phyloP scores from a whole-genome alignment of 1,139 yeast species.

The Yamadazyma spencermartinsiae region DNA sequence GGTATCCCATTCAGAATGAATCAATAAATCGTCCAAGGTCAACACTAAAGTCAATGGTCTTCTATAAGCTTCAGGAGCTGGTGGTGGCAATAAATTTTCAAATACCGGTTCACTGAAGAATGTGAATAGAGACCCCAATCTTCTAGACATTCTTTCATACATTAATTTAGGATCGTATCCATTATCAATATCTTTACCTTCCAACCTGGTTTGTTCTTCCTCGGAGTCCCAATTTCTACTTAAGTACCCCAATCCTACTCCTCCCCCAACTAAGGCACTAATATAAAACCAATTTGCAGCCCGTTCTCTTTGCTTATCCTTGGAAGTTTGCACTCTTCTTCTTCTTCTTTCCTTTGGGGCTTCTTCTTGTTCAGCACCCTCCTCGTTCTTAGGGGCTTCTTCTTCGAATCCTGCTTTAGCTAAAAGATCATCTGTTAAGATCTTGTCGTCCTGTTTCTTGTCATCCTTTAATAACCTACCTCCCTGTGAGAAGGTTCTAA shows the following conservation, averaged over 20 bases:
- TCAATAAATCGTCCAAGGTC: slow-evolving; percentile 83
- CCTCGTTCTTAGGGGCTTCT: slow-evolving; percentile 12
- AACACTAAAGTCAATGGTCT: slow-evolving; percentile 89
- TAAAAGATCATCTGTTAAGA: slow-evolving; percentile 78
- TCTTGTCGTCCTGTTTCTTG: slow-evolving; percentile 17
- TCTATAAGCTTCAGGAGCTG: slow-evolving; percentile 89
- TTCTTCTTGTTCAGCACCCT: slow-evolving; percentile 14
- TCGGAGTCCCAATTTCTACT: slow-evolving; percentile 86
- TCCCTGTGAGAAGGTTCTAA: slow-evolving; percentile 2
- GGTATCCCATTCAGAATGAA: slow-evolving; percentile 91
- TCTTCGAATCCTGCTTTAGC: slow-evolving; percentile 81
- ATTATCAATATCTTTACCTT: slow-evolving; percentile 54
- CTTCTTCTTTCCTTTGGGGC: slow-evolving; percentile 39
- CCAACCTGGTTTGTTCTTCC: slow-evolving; percentile 58
- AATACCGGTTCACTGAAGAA: slow-evolving; percentile 93
- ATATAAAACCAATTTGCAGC: slow-evolving; percentile 71
- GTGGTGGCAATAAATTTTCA: slow-evolving; percentile 84
- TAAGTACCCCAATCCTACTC: slow-evolving; percentile 72
- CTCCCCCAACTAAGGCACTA: slow-evolving; percentile 56
- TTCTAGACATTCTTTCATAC: slow-evolving; percentile 65
- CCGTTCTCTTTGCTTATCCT: slow-evolving; percentile 53
- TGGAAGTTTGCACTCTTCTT: slow-evolving; percentile 64
- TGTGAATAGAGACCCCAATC: slow-evolving; percentile 74
- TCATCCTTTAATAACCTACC: slow-evolving; percentile 4
- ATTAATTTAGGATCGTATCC: slow-evolving; percentile 71